Percentiles rank a stretch among this genome's conserved stretches.
Evolutionary conservation across 2,329 filamentous ascomycete species (phyloP).

Genomic region (Penicillium fuscoglaucum): DNA sequence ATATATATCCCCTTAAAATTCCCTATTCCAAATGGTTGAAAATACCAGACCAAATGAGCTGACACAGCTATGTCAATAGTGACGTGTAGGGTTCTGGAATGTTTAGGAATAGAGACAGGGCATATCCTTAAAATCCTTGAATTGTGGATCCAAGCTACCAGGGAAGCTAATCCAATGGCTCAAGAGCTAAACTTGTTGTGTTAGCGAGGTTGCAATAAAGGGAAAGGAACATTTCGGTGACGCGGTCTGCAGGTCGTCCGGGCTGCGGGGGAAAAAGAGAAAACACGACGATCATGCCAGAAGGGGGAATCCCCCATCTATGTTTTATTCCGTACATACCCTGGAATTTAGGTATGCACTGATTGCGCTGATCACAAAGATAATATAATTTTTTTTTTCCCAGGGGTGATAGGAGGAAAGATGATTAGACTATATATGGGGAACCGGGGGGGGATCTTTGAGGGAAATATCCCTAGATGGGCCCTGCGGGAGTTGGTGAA

Average conservation of each 20-base stretch:
- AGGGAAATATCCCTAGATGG: conserved; percentile 13
- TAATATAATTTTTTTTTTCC: not conserved
- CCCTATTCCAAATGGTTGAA: not conserved
- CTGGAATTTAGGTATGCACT: conserved; percentile 13
- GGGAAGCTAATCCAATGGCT: not conserved
- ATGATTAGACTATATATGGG: conserved; percentile 7
- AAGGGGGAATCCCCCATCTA: conserved; percentile 13
- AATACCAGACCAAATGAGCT: conserved; percentile 3
- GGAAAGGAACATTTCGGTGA: conserved; percentile 22
- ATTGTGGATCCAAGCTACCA: conserved; percentile 7
- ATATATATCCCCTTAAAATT: not conserved
- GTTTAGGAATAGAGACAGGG: conserved; percentile 12
- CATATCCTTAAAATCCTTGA: conserved; percentile 16
- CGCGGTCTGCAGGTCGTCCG: conserved; percentile 22
- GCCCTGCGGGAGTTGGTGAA: conserved; percentile 3
- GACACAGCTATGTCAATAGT: conserved; percentile 15
- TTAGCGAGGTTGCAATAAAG: conserved; percentile 23
- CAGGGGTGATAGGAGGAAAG: not conserved
- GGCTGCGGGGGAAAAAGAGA: conserved; percentile 14
- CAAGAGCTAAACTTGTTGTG: conserved; percentile 1
- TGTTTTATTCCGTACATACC: conserved; percentile 19
- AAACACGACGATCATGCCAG: conserved; percentile 29
- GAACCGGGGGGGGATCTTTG: not conserved
- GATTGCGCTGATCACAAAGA: conserved; percentile 6
- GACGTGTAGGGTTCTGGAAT: conserved; percentile 20